Percentiles rank a stretch among this genome's conserved stretches.
Evolutionary conservation across 2,329 filamentous ascomycete species (phyloP).

Genomic region (Pseudogymnoascus destructans): DNA sequence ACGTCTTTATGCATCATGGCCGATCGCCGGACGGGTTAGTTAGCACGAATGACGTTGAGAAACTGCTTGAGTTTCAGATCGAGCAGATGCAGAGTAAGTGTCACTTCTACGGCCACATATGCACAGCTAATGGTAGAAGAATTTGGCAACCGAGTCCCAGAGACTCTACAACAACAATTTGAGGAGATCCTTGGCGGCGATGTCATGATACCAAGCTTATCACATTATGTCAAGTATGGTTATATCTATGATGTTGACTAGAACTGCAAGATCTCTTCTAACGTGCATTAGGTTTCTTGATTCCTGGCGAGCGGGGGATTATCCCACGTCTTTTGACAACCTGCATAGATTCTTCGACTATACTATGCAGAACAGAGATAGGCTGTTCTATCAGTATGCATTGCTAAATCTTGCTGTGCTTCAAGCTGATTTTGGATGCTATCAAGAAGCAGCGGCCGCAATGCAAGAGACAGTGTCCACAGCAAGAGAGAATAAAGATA

Average conservation of each 20-base stretch:
- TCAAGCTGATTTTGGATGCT: slow-evolving; percentile 89
- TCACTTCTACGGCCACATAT: neutral
- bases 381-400: slow-evolving; percentile 86
- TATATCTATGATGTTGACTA: slow-evolving; percentile 13
- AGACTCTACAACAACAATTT: slow-evolving; percentile 59
- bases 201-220: slow-evolving; percentile 55
- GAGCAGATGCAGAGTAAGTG: slow-evolving; percentile 69
- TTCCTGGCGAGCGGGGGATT: slow-evolving; percentile 82
- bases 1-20: slow-evolving; percentile 10
- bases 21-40: slow-evolving; percentile 32
- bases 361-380: slow-evolving; percentile 73
- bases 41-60: slow-evolving; percentile 69
- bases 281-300: slow-evolving; percentile 59
- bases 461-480: slow-evolving; percentile 93
- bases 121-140: slow-evolving; percentile 31
- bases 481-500: slow-evolving; percentile 87
- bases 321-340: slow-evolving; percentile 76
- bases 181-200: slow-evolving; percentile 54
- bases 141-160: slow-evolving; percentile 64
- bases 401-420: slow-evolving; percentile 85
- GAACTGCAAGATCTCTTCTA: slow-evolving; percentile 8
- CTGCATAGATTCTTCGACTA: slow-evolving; percentile 96
- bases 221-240: slow-evolving; percentile 58
- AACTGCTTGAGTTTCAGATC: slow-evolving; percentile 75
- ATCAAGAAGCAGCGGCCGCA: slow-evolving; percentile 76